phyloP scores from a whole-genome alignment of 2,329 filamentous ascomycete species.

The Aspergillus vadensis region DNA sequence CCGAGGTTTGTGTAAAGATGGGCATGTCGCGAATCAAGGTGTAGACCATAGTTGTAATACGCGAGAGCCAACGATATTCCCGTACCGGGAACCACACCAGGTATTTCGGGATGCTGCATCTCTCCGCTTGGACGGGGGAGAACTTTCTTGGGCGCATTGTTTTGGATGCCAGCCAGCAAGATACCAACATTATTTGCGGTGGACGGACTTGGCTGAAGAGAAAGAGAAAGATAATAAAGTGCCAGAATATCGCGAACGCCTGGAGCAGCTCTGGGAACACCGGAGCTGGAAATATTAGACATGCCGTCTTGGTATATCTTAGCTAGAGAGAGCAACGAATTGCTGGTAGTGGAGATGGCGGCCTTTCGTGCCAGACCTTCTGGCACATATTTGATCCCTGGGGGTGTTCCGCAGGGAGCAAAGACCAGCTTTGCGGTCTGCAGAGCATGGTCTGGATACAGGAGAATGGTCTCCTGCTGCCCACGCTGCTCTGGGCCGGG shows the following conservation, averaged over 20 bases:
- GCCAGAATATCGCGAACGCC: slow-evolving; percentile 90
- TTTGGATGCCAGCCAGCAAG: slow-evolving; percentile 89
- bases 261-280: slow-evolving; percentile 63
- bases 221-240: slow-evolving; percentile 92
- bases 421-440: slow-evolving; percentile 84
- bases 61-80: slow-evolving; percentile 83
- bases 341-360: slow-evolving; percentile 90
- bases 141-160: slow-evolving; percentile 53
- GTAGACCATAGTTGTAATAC: slow-evolving; percentile 93
- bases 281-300: slow-evolving; percentile 67
- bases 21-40: slow-evolving; percentile 83
- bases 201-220: slow-evolving; percentile 91
- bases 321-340: slow-evolving; percentile 87
- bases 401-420: slow-evolving; percentile 70
- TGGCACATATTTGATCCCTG: slow-evolving; percentile 72
- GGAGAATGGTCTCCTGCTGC: slow-evolving; percentile 65
- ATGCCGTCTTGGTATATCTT: slow-evolving; percentile 98
- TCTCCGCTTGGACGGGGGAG: slow-evolving; percentile 37
- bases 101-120: slow-evolving; percentile 57
- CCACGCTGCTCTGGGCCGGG: slow-evolving; percentile 37
- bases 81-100: slow-evolving; percentile 81
- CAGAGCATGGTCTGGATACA: slow-evolving; percentile 81
- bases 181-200: slow-evolving; percentile 99
- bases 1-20: slow-evolving; percentile 97
- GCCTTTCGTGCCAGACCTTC: slow-evolving; percentile 73